A percentile compares a stretch with the other conserved stretches of the same genome.
Conservation (phyloP, 495 filamentous ascomycete species). For the Daldinia loculata region DNA sequence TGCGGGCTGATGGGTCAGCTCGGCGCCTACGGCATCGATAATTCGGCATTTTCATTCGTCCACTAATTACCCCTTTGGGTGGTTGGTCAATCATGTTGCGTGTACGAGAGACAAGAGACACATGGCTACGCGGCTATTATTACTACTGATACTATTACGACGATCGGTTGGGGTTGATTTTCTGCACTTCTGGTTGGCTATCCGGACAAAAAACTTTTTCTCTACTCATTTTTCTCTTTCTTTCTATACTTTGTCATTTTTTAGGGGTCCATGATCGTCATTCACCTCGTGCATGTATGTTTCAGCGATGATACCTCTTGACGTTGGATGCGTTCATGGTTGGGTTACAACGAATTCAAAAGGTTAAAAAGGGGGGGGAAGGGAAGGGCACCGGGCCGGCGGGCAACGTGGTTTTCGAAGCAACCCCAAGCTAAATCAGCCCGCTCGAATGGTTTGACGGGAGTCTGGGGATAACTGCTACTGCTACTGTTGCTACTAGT, state of each 20-base stretch:
- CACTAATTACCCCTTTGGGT: conserved; percentile 25
- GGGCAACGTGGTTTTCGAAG: conserved; percentile 26
- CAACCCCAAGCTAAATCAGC: conserved; percentile 6
- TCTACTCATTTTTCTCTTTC: neutral
- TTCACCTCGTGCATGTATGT: conserved; percentile 34
- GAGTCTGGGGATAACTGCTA: conserved; percentile 24
- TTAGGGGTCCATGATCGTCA: conserved; percentile 43
- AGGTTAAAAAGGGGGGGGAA: conserved; percentile 26
- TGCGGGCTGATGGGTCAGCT: conserved; percentile 38
- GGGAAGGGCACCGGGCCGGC: conserved; percentile 30
- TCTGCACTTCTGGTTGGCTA: conserved; percentile 4
- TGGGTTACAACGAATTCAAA: conserved; percentile 34
- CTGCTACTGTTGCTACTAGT: conserved; percentile 12
- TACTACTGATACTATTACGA: conserved; percentile 18
- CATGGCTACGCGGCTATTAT: conserved; percentile 34
- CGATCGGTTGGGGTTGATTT: conserved; percentile 28
- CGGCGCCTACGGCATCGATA: conserved; percentile 40
- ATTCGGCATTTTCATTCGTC: conserved; percentile 39
- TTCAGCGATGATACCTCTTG: conserved; percentile 43
- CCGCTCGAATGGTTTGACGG: conserved; percentile 13
- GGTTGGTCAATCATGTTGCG: conserved; percentile 8
- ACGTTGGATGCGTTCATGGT: conserved; percentile 36
- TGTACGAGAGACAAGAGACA: conserved; percentile 30
- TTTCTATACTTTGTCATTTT: conserved; percentile 2
- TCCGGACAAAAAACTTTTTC: conserved; percentile 19